A percentile compares a stretch with the other conserved stretches of the same genome.
These are phyloP conservation scores for Apiotrichum laibachii DNA, from an alignment of 1,284 basidiomycete genomes.

Conservation along the genomic window DNA sequence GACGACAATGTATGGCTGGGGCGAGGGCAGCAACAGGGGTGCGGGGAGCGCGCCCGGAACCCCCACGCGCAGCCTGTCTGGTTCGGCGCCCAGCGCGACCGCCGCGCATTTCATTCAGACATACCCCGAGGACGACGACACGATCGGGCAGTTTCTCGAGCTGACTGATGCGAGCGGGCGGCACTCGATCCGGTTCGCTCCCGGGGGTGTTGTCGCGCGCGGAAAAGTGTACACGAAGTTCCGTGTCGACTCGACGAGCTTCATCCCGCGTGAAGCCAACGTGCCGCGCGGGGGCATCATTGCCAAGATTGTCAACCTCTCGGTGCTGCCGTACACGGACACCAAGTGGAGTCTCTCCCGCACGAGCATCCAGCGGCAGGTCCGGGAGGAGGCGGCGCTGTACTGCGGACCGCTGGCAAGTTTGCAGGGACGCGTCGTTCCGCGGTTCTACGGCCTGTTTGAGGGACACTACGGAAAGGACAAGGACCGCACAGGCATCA, in stretches of 20 bases:
- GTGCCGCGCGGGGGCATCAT: background rate
- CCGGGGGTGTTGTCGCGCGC: background rate
- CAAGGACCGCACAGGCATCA: constrained; percentile 1
- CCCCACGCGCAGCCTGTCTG: no score
- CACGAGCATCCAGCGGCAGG: background rate
- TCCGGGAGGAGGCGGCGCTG: constrained; percentile 8
- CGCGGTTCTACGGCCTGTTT: constrained; percentile 7
- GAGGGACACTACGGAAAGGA: constrained; percentile 1
- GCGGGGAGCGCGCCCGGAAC: no score
- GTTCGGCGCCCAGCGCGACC: no score
- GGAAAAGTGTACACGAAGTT: constrained; percentile 3
- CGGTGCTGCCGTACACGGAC: constrained; percentile 1
- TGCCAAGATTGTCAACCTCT: constrained; percentile 4
- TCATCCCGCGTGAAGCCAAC: background rate
- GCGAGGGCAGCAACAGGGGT: background rate
- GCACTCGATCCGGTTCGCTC: constrained; percentile 1
- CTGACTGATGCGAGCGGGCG: background rate
- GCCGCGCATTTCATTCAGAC: constrained; percentile 4
- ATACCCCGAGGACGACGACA: constrained; percentile 1
- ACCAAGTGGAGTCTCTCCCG: constrained; percentile 2
- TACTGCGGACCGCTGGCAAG: constrained; percentile 2
- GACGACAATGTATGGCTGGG: background rate
- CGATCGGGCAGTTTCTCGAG: background rate
- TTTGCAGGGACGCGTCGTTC: constrained; percentile 7
- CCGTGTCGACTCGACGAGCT: background rate